These are phyloP conservation scores for Xylaria nigripes DNA, from an alignment of 495 filamentous ascomycete species.

Conservation along the genomic window DNA sequence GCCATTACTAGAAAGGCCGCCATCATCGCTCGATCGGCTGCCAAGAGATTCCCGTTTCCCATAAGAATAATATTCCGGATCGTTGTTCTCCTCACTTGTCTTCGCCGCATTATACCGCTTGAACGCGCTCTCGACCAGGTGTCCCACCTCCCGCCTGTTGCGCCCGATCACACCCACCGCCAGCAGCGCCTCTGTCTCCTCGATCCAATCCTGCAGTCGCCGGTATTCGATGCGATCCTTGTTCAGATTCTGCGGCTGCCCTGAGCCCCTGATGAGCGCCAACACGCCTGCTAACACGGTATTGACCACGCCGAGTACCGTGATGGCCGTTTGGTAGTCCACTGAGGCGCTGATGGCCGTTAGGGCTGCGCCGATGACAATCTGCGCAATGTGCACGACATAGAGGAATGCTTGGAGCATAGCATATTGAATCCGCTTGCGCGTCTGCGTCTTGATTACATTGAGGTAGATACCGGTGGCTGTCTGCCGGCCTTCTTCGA, in stretches of 20 bases:
- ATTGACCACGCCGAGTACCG: constrained; percentile 39
- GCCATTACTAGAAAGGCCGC: too few relatives aligned
- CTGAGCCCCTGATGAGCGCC: constrained; percentile 39
- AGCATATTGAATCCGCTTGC: constrained; percentile 19
- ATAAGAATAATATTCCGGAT: constrained; percentile 34
- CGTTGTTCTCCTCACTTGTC: constrained; percentile 35
- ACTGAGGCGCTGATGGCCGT: constrained; percentile 39
- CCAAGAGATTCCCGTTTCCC: constrained; percentile 9
- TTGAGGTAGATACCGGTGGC: constrained; percentile 34
- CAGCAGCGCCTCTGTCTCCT: constrained; percentile 29
- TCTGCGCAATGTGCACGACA: constrained; percentile 32
- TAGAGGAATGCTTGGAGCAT: constrained; percentile 30
- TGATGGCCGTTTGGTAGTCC: constrained; percentile 32
- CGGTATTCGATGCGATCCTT: constrained; percentile 36
- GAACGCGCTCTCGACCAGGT: constrained; percentile 37
- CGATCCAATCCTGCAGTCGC: constrained; percentile 34
- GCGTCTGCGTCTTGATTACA: constrained; percentile 23
- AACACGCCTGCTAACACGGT: constrained; percentile 43
- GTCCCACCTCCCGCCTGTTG: constrained; percentile 36
- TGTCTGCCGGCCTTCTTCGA: constrained; percentile 33
- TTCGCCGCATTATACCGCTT: constrained; percentile 39
- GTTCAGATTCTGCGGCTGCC: constrained; percentile 33
- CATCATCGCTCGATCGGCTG: constrained; percentile 1
- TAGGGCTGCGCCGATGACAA: constrained; percentile 39
- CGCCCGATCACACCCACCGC: constrained; percentile 35